These are phyloP conservation scores for Botrytis cinerea DNA, from an alignment of 2,329 filamentous ascomycete genomes.

Conservation along the genomic window DNA sequence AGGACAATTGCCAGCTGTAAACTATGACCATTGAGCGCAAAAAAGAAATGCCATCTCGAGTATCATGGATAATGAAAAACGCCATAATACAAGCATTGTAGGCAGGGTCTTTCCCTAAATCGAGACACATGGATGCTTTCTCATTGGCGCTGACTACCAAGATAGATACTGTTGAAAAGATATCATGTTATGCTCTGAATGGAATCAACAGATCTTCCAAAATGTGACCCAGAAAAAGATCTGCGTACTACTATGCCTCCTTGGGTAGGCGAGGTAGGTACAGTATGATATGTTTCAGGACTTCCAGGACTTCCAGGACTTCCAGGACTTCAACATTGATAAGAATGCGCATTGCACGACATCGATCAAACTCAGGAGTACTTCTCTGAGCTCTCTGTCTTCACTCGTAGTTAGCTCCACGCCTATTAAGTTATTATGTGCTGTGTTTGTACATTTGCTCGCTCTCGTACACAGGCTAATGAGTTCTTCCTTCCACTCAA, in stretches of 20 bases:
- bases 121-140: not conserved
- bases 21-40: too few relatives aligned
- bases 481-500: not conserved
- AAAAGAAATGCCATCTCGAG: not conserved
- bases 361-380: slow-evolving; percentile 11
- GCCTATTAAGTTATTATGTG: not conserved
- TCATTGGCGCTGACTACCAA: not conserved
- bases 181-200: not conserved
- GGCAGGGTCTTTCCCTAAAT: not conserved
- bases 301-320: not conserved
- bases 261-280: not conserved
- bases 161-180: slow-evolving; percentile 1
- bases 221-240: not conserved
- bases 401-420: not conserved
- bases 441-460: not conserved
- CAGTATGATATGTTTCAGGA: not conserved
- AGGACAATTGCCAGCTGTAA: not conserved
- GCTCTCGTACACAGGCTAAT: not conserved
- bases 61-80: not conserved
- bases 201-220: not conserved
- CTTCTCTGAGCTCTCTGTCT: not conserved
- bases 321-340: not conserved
- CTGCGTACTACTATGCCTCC: not conserved
- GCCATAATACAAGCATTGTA: not conserved
- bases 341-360: not conserved